These are phyloP conservation scores for Punica granatum DNA, from an alignment of 345 rosid species.

Conservation along the genomic window DNA sequence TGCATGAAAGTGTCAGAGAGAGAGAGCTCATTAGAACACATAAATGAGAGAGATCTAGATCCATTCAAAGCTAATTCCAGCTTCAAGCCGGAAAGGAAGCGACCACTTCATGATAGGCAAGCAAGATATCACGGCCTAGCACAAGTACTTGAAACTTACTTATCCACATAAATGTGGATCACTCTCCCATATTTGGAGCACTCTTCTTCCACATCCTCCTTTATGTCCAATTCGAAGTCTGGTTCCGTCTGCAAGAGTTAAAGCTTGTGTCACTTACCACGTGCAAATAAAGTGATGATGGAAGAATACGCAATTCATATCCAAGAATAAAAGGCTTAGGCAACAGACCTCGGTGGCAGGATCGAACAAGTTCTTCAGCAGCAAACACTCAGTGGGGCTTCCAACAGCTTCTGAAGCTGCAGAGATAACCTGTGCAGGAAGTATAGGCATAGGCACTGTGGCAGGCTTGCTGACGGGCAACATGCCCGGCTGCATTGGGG, in stretches of 20 bases:
- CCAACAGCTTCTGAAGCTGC: slow-evolving; percentile 53
- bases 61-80: not conserved
- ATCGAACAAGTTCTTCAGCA: slow-evolving; percentile 91
- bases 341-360: slow-evolving; percentile 71
- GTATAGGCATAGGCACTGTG: slow-evolving; percentile 39
- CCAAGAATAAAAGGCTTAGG: too few relatives aligned
- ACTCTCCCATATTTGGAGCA: slow-evolving; percentile 80
- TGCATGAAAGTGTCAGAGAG: not conserved
- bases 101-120: not conserved
- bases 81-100: not conserved
- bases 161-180: slow-evolving; percentile 74
- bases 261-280: not conserved
- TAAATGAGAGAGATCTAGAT: not conserved
- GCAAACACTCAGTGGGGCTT: slow-evolving; percentile 72
- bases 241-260: slow-evolving; percentile 60
- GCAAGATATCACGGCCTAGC: not conserved
- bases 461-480: slow-evolving; percentile 47
- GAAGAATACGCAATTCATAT: not conserved
- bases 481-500: slow-evolving; percentile 36
- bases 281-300: not conserved
- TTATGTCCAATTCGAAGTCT: slow-evolving; percentile 67
- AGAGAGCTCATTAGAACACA: not conserved
- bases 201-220: slow-evolving; percentile 75
- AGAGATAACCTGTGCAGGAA: slow-evolving; percentile 46
- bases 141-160: slow-evolving; percentile 34